Conservation (phyloP, 768 basidiomycete species). For the Lactifluus hygrophoroides region DNA sequence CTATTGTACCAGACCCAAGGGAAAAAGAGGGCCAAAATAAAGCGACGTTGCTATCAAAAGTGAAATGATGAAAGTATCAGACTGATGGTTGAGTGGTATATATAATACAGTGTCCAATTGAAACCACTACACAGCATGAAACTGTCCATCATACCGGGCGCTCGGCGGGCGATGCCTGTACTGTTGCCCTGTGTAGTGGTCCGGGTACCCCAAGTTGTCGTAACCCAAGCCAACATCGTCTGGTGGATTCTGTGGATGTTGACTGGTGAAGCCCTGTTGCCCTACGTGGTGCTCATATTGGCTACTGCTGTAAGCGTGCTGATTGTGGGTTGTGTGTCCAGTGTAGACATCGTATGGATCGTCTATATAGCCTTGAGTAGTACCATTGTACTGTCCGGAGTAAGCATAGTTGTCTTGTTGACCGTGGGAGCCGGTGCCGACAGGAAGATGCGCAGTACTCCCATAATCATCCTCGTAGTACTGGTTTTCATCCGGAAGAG, state of each 20-base stretch:
- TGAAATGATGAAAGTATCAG: neutral
- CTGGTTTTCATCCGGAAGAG: conserved; percentile 44
- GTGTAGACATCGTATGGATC: conserved; percentile 47
- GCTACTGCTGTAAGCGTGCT: neutral
- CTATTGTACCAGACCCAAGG: neutral
- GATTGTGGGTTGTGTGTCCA: conserved; percentile 2
- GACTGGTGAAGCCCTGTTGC: neutral
- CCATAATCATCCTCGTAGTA: conserved; percentile 64
- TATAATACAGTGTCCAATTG: conserved; percentile 1
- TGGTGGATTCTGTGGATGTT: neutral
- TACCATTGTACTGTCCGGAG: neutral
- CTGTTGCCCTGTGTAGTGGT: neutral
- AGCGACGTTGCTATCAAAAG: neutral
- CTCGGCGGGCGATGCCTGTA: neutral
- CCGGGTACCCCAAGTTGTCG: neutral
- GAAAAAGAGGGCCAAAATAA: neutral
- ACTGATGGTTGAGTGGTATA: neutral
- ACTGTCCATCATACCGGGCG: neutral
- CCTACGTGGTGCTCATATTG: neutral
- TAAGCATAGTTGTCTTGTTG: conserved; percentile 28
- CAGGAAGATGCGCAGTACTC: conserved; percentile 51
- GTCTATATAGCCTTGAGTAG: conserved; percentile 25
- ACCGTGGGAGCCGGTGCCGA: conserved; percentile 50
- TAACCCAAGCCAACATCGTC: conserved; percentile 4
- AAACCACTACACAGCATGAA: conserved; percentile 2